Evolutionary conservation across 495 filamentous ascomycete species (phyloP), one percentile per base, ranked within the genome.

Genomic region (Arthonia radiata): DNA sequence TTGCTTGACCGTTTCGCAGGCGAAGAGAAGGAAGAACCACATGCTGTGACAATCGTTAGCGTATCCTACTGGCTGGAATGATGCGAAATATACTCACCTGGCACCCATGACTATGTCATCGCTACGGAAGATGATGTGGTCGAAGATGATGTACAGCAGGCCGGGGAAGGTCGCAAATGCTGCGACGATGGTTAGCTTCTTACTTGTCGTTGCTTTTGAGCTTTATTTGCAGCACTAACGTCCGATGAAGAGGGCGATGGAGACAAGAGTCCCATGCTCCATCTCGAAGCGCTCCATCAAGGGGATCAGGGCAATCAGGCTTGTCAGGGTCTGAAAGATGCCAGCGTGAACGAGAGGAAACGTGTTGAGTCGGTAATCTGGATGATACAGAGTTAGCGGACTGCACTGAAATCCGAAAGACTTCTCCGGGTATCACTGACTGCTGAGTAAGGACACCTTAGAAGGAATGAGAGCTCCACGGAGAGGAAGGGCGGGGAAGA

Each of bases 311-410:
- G 80, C 71, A 25, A 91, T 11, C 23, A 73, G 41, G 47, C 93
- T 92, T 38, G 93, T 43, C 16, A 83, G 35, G 25, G 67, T 52
- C 44, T 94, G 86, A 32, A 89, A 54, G 47, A 83, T 61, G 34
- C 69, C 67, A 17, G 58, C 40, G 45, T 97, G 86, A 30, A 94
- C 71, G 28, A 97, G 56, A 2, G 83, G 81, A 44, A 76, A 97
- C 6, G 81, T 89, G 40, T 91, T 93, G 11, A 82, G 56, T 32
- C 86, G 74, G 46, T 94, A 78, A 61, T 90, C 83, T 92, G 46
- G 26, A 26, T 15, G 12, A 26, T 12, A 15, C 28, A 25, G 30
- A 8, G 17, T 25, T 3, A 22, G 7, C 11, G 11, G 19, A 6
- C 19, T 22, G 19, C 11, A 22, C 11, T 22, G 19, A 22, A 22